Conservation (phyloP, 2,329 filamentous ascomycete genomes). For the Fusarium albidum region DNA sequence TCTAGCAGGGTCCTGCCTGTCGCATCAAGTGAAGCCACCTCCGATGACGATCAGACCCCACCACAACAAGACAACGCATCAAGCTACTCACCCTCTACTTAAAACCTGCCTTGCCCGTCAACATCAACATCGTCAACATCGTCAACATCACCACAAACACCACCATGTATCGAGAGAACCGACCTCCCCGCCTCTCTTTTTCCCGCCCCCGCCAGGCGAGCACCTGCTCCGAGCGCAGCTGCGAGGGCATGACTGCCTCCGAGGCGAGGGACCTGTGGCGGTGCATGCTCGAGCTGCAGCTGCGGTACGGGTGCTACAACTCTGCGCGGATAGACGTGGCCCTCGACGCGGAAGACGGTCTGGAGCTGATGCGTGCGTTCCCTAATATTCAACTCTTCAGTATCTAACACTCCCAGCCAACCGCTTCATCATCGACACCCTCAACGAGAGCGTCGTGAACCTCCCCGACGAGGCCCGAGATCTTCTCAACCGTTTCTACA, state of each 20-base stretch:
- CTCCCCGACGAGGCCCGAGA: constrained; percentile 48
- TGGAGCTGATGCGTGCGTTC: constrained; percentile 56
- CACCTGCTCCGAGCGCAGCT: constrained; percentile 43
- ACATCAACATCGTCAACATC: too few relatives aligned
- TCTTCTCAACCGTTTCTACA: constrained; percentile 44
- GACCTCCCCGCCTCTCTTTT: constrained; percentile 32
- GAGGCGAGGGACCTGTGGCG: constrained; percentile 55
- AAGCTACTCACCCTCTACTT: not conserved
- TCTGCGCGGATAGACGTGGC: constrained; percentile 59
- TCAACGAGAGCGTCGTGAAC: constrained; percentile 49
- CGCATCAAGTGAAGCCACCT: constrained; percentile 14
- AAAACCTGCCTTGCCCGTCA: too few relatives aligned
- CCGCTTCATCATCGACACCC: constrained; percentile 51
- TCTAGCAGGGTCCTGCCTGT: constrained; percentile 28
- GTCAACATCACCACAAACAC: not conserved
- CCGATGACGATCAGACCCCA: constrained; percentile 27
- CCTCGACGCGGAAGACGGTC: constrained; percentile 49
- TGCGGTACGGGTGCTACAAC: constrained; percentile 57
- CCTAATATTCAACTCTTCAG: not conserved
- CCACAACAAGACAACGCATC: constrained; percentile 38
- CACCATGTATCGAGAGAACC: constrained; percentile 37
- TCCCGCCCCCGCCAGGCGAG: constrained; percentile 36
- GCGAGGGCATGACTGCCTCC: constrained; percentile 45
- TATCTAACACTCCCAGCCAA: constrained; percentile 40
- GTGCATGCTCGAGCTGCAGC: constrained; percentile 59